Evolutionary conservation across 495 filamentous ascomycete species (phyloP), one percentile per base, ranked within the genome.

Genomic region (Penicillium dipodomyicola): DNA sequence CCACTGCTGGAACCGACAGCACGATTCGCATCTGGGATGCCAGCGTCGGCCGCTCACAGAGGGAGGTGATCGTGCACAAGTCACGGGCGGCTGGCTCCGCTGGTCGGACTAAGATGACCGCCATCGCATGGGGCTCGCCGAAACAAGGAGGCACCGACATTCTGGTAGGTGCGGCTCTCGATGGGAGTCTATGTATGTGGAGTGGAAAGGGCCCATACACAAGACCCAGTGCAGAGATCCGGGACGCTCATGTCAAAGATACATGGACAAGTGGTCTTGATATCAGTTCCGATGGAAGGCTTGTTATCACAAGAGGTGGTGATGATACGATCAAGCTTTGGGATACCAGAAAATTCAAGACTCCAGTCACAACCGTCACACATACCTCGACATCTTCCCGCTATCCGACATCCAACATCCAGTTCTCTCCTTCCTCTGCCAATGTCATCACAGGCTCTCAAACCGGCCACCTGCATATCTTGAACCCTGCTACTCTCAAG

Each of bases 11-110:
- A 12, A 90, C 91, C 5, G 94, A 98, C 68, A 95, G 91, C 63
- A 97, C 94, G 2, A 72, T 98, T 44, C 83, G 94, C 48, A 96
- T 98, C 62, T 98, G 94, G 94, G 92, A 98, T 69, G 84, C 95
- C 58, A 96, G 92, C 68, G 84, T 88, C 51, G 90, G 89, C 53
- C 78, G 91, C 41, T 83, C 83, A 46, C 94, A 98, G 66, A 94
- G 89, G 72, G 89, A 97, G 25, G 87, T 98, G 19, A 89, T 97
- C 60, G 91, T 95, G 29, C 90, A 97, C 69, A 97, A 97, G 69
- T 97, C 93, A 6, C 88, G 81, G 65, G 86, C 83, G 15, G 84
- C 85, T 9, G 92, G 94, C 5, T 88, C 87, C 45, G 95, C 91
- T 33, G 94, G 95, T 19, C 84, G 93, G 70, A 94, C 90, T 35